Base-by-base conservation (phyloP, 352 stramenopile species). In the Phytophthora meadii region DNA sequence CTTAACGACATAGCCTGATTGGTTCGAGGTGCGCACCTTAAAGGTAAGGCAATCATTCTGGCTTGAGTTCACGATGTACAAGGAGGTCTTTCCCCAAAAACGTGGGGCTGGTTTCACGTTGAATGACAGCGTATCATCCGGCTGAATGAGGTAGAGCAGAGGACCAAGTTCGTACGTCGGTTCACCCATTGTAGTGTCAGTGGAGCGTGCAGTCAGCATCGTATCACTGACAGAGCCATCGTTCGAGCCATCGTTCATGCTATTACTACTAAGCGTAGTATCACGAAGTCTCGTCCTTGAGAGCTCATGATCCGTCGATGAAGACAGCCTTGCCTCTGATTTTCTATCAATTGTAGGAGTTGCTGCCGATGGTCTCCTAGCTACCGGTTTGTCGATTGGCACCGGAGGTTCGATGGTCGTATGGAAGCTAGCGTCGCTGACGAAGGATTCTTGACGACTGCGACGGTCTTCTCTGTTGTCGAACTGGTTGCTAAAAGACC, bases 11-110 rank as follows among this genome's bases (percentile, higher is more conserved):
- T 94, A 94, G 2, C 81, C 84, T 3, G 71, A 76, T 45, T 89
- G 82, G 67, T 94, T 92, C 7, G 86, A 91, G 15, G 84, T 94
- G 63, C 88, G 89, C 58, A 94, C 74, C 55, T 92, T 93, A 51
- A 91, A 94, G 10, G 68, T 74, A 3, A 94, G 68, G 22, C 81
- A 87, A 28, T 79, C 65, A 11, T 55, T 65, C 14, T 76, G 76
- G 28, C 81, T 81, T 5, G 64, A 67, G 53, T 93, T 93, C 2
- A 85, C 78, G 25, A 93, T 72, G 55, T 84, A 90, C 14, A 90
- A 78, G 25, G 80, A 81, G 36, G 65, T 74, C 19, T 44, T 56
- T 40, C 68, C 58, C 68, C 82, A 76, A 46, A 72, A 69, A 4
- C 65, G 68, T 6, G 71, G 69, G 11, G 57, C 64, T 17, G 60